phyloP scores from a whole-genome alignment of 2,329 filamentous ascomycete genomes.

The Mollisia scopiformis region DNA sequence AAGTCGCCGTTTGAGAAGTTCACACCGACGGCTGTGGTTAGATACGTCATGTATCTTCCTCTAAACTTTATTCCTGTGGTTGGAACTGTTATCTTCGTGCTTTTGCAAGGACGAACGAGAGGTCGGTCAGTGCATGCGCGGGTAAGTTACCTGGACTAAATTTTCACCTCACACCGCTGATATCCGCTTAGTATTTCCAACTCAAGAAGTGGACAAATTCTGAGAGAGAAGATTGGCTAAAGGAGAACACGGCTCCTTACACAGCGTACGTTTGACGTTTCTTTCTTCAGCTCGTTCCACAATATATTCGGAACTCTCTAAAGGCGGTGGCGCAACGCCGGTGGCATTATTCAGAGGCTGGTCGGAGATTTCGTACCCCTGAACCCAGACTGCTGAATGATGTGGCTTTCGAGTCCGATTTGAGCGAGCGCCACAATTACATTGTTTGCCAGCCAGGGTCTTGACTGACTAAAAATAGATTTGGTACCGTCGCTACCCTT shows the following conservation, averaged over 20 bases:
- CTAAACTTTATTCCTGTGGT: slow-evolving; percentile 92
- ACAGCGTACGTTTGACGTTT: slow-evolving; percentile 64
- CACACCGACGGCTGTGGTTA: slow-evolving; percentile 65
- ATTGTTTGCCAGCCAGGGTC: background rate
- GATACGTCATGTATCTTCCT: slow-evolving; percentile 74
- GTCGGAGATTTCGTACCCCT: background rate
- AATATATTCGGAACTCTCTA: slow-evolving; percentile 7
- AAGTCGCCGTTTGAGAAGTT: slow-evolving; percentile 61
- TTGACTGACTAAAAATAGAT: slow-evolving; percentile 52
- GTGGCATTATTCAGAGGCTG: background rate
- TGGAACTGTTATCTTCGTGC: slow-evolving; percentile 79
- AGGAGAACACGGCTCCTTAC: slow-evolving; percentile 74
- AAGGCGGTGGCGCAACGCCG: background rate
- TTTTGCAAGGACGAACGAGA: slow-evolving; percentile 64
- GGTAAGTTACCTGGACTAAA: slow-evolving; percentile 42
- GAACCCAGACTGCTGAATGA: background rate
- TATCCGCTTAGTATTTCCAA: slow-evolving; percentile 75
- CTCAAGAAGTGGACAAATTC: slow-evolving; percentile 78
- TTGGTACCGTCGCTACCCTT: slow-evolving; percentile 73
- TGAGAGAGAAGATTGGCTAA: slow-evolving; percentile 70
- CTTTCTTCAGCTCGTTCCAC: background rate
- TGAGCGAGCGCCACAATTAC: background rate
- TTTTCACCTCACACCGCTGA: background rate
- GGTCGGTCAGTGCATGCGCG: slow-evolving; percentile 51
- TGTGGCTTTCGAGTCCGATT: background rate